Base-by-base conservation (phyloP, 805 yeast genomes). In the Saturnispora halmiae region DNA sequence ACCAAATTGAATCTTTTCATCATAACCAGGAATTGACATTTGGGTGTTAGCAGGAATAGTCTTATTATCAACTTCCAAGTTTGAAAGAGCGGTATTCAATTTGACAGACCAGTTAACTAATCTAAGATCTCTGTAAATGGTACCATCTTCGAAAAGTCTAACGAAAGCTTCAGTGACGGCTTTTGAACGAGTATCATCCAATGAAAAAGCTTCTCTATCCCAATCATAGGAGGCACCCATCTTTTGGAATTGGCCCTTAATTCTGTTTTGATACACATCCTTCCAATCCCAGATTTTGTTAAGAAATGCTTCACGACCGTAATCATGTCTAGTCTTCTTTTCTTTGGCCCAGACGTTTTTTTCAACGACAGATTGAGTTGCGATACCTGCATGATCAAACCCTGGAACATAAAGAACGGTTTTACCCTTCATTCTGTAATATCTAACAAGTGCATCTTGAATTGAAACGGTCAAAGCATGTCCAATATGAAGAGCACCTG, bases 311-410 rank as follows among this genome's bases (percentile, higher is more conserved):
- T 90, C 96, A 66, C 98, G 84, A 47, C 96, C 95, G 47, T 75
- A 77, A 58, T 92, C 97, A 62, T 92, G 96, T 67, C 97, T 82
- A 39, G 97, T 87, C 60, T 81, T 73, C 65, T 79, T 74, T 56
- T 85, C 85, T 50, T 76, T 75, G 41, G 86, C 83, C 95, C 95
- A 86, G 30, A 92, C 63, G 69, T 81, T 88, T 66, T 92, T 92
- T 67, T 92, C 98, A 48, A 92, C 97, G 51, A 92, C 97, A 14
- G 96, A 83, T 65, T 92, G 98, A 9, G 98, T 92, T 33, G 96
- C 94, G 63, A 92, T 92, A 73, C 98, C 98, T 28, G 98, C 98
- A 60, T 92, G 98, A 65, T 92, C 98, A 58, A 92, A 92, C 35
- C 98, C 98, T 36, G 97, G 97, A 43, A 92, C 62, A 65, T 82